Percentiles rank a stretch among this genome's conserved stretches.
Conservation (phyloP, 1,284 basidiomycete species). For the Polyporus tsugae region DNA sequence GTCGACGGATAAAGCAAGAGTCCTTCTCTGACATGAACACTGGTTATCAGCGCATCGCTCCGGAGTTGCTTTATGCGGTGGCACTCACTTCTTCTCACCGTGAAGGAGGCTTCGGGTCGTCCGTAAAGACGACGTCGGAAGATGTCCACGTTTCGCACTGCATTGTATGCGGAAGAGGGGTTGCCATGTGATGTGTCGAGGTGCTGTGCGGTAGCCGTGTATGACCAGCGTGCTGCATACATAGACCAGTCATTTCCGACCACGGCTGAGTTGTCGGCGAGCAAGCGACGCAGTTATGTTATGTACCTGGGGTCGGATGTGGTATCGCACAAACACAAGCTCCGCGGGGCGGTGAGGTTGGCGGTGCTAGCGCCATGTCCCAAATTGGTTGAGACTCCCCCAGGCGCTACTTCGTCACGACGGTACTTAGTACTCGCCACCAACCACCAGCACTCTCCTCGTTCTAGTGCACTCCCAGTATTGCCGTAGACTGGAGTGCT, state of each 20-base stretch:
- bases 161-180: background rate
- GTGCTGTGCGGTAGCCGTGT: slow-evolving; percentile 3
- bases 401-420: background rate
- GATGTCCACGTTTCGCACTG: background rate
- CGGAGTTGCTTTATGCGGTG: background rate
- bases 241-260: background rate
- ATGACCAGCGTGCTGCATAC: background rate
- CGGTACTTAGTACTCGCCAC: background rate
- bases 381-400: background rate
- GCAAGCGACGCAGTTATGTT: too few species aligned
- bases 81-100: background rate
- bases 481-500: background rate
- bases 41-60: slow-evolving; percentile 20
- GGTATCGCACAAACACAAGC: too few species aligned
- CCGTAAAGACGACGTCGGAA: background rate
- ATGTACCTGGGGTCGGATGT: too few species aligned
- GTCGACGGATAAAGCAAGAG: slow-evolving; percentile 12
- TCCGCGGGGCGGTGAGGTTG: too few species aligned
- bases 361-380: background rate
- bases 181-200: background rate
- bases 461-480: background rate
- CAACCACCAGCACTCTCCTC: background rate
- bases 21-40: slow-evolving; percentile 8
- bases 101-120: background rate
- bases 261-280: background rate